Base-by-base conservation (phyloP, 805 yeast species). In the Spathaspora arborariae region DNA sequence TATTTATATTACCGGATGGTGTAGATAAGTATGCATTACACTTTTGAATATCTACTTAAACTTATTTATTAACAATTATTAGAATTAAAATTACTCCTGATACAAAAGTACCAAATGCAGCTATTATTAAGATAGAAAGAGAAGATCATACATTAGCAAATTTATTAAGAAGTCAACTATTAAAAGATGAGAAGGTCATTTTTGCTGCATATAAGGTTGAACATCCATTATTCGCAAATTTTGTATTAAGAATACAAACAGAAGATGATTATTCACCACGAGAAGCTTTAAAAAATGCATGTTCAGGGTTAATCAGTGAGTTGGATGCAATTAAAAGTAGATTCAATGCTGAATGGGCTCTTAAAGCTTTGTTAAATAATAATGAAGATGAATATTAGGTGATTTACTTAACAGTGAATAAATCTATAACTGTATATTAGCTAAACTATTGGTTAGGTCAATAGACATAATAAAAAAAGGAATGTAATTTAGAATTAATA, bases 61-160 rank as follows among this genome's bases (percentile, higher is more conserved):
- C 22, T 20, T 18, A 7, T 37, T 20, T 47, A 40, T 41, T 44
- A 40, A 43, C 46, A 15, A 11, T 22, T 22, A n/a, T 4, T 15
- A 84, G 88, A 65, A 77, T 94, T 51, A 83, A 84, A 51, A 82
- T 94, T 45, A 85, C 90, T 24, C 97, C 97, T 6, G 99, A 94
- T 68, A 82, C 95, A 47, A 87, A 91, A 59, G 94, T 92, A 30
- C 96, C 98, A 19, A 94, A 94, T 64, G 95, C 98, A 39, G 91
- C 96, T 41, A 81, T 91, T 50, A 79, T 94, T 55, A 89, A 88
- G 51, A 89, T 94, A 56, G 98, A 94, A 67, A 85, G 96, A 63
- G 99, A 94, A 66, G 99, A 94, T 65, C 99, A 94, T 63, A 94
- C 99, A 3, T 75, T 94, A 49, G 99, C 96, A 21, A 94, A 94